Percentiles rank a stretch among this genome's conserved stretches.
These are phyloP conservation scores for Pyronema domesticum DNA, from an alignment of 495 filamentous ascomycete genomes.

Conservation along the genomic window DNA sequence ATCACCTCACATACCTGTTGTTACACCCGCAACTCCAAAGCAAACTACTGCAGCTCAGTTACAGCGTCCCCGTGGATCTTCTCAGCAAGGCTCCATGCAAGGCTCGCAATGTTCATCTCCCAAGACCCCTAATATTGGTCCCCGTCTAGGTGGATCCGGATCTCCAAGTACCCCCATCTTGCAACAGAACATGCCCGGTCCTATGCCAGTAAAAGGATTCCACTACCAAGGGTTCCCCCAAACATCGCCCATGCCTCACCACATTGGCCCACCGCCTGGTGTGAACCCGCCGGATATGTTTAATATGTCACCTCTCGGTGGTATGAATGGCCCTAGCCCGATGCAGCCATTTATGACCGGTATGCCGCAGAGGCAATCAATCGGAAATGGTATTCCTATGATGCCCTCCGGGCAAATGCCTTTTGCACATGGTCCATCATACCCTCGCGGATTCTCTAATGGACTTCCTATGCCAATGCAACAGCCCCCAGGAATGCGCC, in stretches of 20 bases:
- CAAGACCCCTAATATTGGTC: slow-evolving; percentile 38
- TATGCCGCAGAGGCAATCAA: slow-evolving; percentile 29
- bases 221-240: slow-evolving; percentile 19
- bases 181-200: slow-evolving; percentile 38
- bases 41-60: slow-evolving; percentile 25
- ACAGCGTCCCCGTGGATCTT: slow-evolving; percentile 48
- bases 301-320: slow-evolving; percentile 28
- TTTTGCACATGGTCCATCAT: slow-evolving; percentile 28
- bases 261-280: slow-evolving; percentile 26
- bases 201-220: slow-evolving; percentile 30
- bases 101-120: slow-evolving; percentile 54
- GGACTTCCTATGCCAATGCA: slow-evolving; percentile 32
- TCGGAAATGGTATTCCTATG: slow-evolving; percentile 26
- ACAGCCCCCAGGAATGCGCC: slow-evolving; percentile 28
- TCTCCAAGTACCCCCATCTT: slow-evolving; percentile 44
- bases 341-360: slow-evolving; percentile 37
- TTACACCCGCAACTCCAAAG: slow-evolving; percentile 69
- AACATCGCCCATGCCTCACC: slow-evolving; percentile 27
- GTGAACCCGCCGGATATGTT: slow-evolving; percentile 26
- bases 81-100: slow-evolving; percentile 69
- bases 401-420: slow-evolving; percentile 23
- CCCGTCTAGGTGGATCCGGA: slow-evolving; percentile 41
- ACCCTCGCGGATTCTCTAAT: slow-evolving; percentile 38
- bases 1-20: slow-evolving; percentile 62
- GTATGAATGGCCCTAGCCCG: slow-evolving; percentile 30